phyloP scores from a whole-genome alignment of 2,329 filamentous ascomycete genomes.

The Setomelanomma holmii region DNA sequence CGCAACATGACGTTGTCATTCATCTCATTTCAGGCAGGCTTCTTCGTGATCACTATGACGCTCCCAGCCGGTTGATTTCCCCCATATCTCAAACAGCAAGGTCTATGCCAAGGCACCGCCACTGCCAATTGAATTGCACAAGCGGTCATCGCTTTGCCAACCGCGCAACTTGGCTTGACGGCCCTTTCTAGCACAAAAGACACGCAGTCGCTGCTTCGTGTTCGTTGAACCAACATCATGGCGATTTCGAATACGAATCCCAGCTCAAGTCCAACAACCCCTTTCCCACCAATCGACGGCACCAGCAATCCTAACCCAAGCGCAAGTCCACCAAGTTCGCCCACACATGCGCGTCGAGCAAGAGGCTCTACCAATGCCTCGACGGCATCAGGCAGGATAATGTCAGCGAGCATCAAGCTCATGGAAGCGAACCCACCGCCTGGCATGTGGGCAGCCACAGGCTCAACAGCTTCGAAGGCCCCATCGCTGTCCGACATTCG shows the following conservation, averaged over 20 bases:
- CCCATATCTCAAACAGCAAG: conserved; percentile 12
- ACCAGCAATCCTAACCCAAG: conserved; percentile 14
- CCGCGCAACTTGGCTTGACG: conserved; percentile 5
- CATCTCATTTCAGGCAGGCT: conserved; percentile 9
- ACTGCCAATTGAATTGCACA: conserved; percentile 15
- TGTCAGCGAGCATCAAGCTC: conserved; percentile 45
- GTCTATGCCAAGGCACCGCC: conserved; percentile 20
- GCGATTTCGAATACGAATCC: conserved; percentile 24
- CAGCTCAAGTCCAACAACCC: conserved; percentile 37
- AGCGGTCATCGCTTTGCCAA: conserved; percentile 20
- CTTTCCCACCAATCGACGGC: conserved; percentile 34
- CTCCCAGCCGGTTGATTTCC: conserved; percentile 4
- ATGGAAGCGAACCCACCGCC: conserved; percentile 49
- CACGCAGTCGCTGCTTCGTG: background rate
- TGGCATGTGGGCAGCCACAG: conserved; percentile 56
- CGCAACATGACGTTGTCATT: conserved; percentile 10
- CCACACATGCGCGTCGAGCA: conserved; percentile 19
- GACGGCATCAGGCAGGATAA: conserved; percentile 38
- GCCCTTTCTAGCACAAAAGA: conserved; percentile 9
- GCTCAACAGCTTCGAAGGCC: conserved; percentile 49
- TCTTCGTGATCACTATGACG: conserved; percentile 4
- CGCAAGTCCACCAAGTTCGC: conserved; percentile 22
- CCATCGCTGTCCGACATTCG: conserved; percentile 54
- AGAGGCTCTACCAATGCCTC: conserved; percentile 45
- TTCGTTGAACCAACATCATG: conserved; percentile 21